phyloP scores from a whole-genome alignment of 805 yeast species.

The Wickerhamiella vanderwaltii region DNA sequence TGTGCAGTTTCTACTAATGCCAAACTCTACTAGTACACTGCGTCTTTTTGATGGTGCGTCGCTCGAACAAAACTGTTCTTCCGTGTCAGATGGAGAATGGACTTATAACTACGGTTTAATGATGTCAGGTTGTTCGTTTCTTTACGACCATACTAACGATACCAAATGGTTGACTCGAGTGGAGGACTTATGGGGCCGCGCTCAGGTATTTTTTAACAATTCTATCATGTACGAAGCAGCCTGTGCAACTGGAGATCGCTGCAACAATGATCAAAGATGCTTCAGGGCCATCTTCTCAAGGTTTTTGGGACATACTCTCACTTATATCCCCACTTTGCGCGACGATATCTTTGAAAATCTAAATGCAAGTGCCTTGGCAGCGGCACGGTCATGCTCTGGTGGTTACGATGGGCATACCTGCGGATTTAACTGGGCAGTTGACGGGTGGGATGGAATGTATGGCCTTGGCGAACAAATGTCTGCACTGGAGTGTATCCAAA shows the following conservation, averaged over 20 bases:
- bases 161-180: constrained; percentile 48
- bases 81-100: constrained; percentile 48
- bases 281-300: constrained; percentile 61
- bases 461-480: constrained; percentile 81
- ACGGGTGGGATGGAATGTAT: constrained; percentile 51
- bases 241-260: constrained; percentile 43
- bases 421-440: constrained; percentile 56
- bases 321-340: constrained; percentile 44
- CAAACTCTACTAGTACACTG: constrained; percentile 17
- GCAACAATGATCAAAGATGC: constrained; percentile 64
- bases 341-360: constrained; percentile 37
- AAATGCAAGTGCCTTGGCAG: constrained; percentile 49
- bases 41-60: constrained; percentile 67
- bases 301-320: constrained; percentile 50
- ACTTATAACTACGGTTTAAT: constrained; percentile 62
- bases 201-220: constrained; percentile 41
- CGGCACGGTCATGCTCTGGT: constrained; percentile 69
- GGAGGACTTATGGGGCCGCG: constrained; percentile 34
- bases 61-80: constrained; percentile 36
- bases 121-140: constrained; percentile 55
- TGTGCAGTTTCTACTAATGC: constrained; percentile 33
- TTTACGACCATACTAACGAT: constrained; percentile 51
- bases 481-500: constrained; percentile 55
- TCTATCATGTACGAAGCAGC: constrained; percentile 58
- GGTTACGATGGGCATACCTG: constrained; percentile 74